These are phyloP conservation scores for Ogataea methanolica DNA, from an alignment of 805 yeast genomes.

Conservation along the genomic window DNA sequence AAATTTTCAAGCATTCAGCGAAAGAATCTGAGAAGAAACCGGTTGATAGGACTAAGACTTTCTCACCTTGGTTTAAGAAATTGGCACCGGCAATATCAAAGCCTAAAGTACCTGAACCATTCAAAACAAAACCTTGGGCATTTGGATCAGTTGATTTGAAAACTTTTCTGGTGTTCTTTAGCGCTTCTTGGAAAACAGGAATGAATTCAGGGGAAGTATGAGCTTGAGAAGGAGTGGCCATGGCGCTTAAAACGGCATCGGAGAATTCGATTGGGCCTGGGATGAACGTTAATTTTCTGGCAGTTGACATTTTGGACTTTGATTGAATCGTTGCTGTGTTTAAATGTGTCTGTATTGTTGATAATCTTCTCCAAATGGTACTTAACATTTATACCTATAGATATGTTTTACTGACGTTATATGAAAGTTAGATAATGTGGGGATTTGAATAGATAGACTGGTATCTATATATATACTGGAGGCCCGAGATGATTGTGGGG, in stretches of 20 bases:
- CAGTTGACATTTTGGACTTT: constrained; percentile 14
- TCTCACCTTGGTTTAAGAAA: constrained; percentile 59
- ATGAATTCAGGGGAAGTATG: constrained; percentile 87
- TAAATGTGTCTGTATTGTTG: neutral
- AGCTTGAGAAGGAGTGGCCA: constrained; percentile 80
- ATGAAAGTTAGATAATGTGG: no score
- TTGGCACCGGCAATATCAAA: constrained; percentile 90
- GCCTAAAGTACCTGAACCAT: constrained; percentile 93
- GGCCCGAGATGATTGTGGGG: no score
- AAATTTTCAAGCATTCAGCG: constrained; percentile 67
- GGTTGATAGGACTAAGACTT: constrained; percentile 77
- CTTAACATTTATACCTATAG: neutral
- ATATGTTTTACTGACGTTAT: no score
- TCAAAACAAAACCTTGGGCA: constrained; percentile 77
- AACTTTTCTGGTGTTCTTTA: constrained; percentile 63
- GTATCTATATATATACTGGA: no score
- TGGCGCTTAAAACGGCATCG: constrained; percentile 71
- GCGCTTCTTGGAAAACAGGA: constrained; percentile 61
- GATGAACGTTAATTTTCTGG: constrained; percentile 30
- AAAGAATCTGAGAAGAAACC: constrained; percentile 87
- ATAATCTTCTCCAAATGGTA: neutral
- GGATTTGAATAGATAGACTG: no score
- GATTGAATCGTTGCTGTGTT: neutral
- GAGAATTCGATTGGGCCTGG: constrained; percentile 49
- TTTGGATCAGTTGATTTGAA: constrained; percentile 62